Base-by-base conservation (phyloP, 2,329 filamentous ascomycete species). In the Juglanconis oblonga region DNA sequence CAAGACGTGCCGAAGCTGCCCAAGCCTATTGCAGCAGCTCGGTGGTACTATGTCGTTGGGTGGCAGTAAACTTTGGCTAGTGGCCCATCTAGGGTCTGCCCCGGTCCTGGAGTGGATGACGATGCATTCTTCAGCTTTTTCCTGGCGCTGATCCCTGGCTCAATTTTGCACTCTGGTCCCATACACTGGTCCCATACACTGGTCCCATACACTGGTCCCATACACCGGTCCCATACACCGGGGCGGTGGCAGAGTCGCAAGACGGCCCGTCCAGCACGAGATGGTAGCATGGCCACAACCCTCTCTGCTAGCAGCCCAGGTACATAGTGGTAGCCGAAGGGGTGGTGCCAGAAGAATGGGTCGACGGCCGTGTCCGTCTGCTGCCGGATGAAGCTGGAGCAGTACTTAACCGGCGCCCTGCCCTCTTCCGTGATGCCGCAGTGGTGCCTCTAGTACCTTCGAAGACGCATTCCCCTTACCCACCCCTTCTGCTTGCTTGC, bases 391-490 rank as follows among this genome's bases (percentile, higher is more conserved):
- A 54, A 44, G 51, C 57, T 58, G 58, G 55, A 54, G 45, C 29
- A 55, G 48, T 63, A 61, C 58, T 63, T 62, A 62, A 58, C 44
- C 58, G 35, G 48, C 33, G 47, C 33, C 61, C 11, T 53, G 50
- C 61, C 53, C 58, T 38, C 53, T 51, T 49, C 55, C 40, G 49
- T 49, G 24, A 8, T 55, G 29, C 17, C 33, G 47, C 55, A 32
- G 38, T 42, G 47, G 53, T 24, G 32, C 29, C 3, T 50, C 53
- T 48, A 35, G 24, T 56, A 45, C 32, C 51, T 54, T 58, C 38
- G 42, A 55, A 49, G 33, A 11, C 32, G 38, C 36, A 4, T 44
- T 24, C 31, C 13, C 42, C 38, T 52, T 42, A 32, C 47, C 47
- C 35, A 44, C 14, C 17, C 17, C 44, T 45, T 17, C n/a, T n/a